Evolutionary conservation across 257 asterid species (phyloP), one percentile per base, ranked within the genome.

Genomic region (Cruciata laevipes): DNA sequence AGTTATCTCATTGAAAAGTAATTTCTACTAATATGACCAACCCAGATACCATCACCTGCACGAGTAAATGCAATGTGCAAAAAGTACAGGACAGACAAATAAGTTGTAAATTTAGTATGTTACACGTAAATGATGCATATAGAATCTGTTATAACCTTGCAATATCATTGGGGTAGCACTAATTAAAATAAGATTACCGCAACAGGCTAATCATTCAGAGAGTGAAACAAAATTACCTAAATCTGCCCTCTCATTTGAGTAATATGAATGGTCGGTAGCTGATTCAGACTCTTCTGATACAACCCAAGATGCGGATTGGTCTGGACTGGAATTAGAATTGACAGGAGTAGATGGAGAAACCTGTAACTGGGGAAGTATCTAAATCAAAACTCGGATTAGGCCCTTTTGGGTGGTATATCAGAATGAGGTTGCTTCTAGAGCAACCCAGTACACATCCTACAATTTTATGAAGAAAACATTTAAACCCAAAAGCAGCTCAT

Each of bases 271-370:
- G 61, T 77, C 84, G 51, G 67, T 65, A 5, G 68, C 65, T 23
- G 81, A 82, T 66, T 83, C 84, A 73, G 76, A 69, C 61, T 77
- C 85, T 77, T 83, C 87, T 38, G 87, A 70, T 61, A 77, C 63
- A 63, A 64, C 74, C 83, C 72, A 70, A 70, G 84, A 58, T 69
- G 73, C 68, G 27, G 81, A 65, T 58, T 75, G 87, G 57, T 79
- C 81, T 56, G 81, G 67, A 71, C 76, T 75, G 21, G 83, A 80
- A 70, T 76, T 79, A 55, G 87, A 82, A 74, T 72, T 75, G 42
- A 76, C 79, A 53, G 97, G 90, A 23, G 92, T 83, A 69, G 85
- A 87, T 67, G 95, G 86, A 68, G 93, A 76, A 74, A 75, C 84
- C 86, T 84, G 95, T 76, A 75, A 44, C 85, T 81, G 83, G 76